Evolutionary conservation across 2,329 filamentous ascomycete genomes (phyloP).

Genomic region (Pseudogymnoascus sp.): DNA sequence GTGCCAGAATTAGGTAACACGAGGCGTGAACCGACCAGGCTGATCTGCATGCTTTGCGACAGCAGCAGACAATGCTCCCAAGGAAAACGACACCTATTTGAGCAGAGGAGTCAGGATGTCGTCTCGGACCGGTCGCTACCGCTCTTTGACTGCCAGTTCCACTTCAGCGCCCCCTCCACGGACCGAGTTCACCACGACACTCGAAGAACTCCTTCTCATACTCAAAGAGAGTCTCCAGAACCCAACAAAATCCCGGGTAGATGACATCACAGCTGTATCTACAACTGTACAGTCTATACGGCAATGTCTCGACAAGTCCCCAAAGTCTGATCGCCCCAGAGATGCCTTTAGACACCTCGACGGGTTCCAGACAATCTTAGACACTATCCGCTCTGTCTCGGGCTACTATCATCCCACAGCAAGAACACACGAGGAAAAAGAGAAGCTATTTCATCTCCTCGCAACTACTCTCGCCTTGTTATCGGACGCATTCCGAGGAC

Average conservation of each 20-base stretch:
- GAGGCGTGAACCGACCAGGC: not conserved
- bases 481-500: slow-evolving; percentile 58
- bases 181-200: slow-evolving; percentile 55
- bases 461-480: slow-evolving; percentile 68
- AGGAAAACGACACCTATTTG: not conserved
- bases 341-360: slow-evolving; percentile 76
- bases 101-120: slow-evolving; percentile 38
- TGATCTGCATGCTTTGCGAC: not conserved
- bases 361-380: slow-evolving; percentile 70
- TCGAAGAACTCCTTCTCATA: slow-evolving; percentile 43
- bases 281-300: slow-evolving; percentile 23
- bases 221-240: slow-evolving; percentile 2
- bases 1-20: slow-evolving; percentile 4
- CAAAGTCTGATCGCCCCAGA: slow-evolving; percentile 47
- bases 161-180: slow-evolving; percentile 39
- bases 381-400: slow-evolving; percentile 62
- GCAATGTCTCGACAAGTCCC: slow-evolving; percentile 34
- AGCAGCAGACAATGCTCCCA: not conserved
- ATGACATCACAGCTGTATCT: not conserved
- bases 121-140: slow-evolving; percentile 49
- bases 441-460: slow-evolving; percentile 60
- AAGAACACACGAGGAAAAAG: slow-evolving; percentile 55
- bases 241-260: not conserved
- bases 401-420: slow-evolving; percentile 68
- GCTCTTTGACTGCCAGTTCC: slow-evolving; percentile 59